Evolutionary conservation across 1,284 basidiomycete species (phyloP).

Genomic region (Ustilago shanxiensis): DNA sequence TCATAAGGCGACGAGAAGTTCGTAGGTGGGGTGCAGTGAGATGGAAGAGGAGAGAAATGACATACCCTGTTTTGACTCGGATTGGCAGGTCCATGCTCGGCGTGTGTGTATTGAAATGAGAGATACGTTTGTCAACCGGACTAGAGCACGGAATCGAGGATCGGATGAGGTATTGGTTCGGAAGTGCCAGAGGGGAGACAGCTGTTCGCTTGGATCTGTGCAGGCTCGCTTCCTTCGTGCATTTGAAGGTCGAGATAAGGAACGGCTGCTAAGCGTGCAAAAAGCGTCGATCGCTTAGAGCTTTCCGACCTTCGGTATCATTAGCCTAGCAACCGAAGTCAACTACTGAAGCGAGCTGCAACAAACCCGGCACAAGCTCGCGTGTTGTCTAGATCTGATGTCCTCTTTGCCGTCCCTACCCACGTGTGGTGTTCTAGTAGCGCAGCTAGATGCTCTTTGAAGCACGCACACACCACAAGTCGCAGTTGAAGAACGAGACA

Average conservation of each 20-base stretch:
- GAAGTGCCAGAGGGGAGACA: too few relatives aligned
- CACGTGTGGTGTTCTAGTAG: too few relatives aligned
- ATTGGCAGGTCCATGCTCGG: background rate
- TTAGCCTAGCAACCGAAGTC: background rate
- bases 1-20: slow-evolving; percentile 36
- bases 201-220: too few relatives aligned
- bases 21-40: background rate
- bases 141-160: too few relatives aligned
- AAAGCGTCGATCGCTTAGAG: background rate
- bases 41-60: background rate
- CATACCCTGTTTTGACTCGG: slow-evolving; percentile 8
- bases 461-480: background rate
- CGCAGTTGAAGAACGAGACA: background rate
- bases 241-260: background rate
- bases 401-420: background rate
- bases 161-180: too few relatives aligned
- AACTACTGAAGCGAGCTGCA: slow-evolving; percentile 1
- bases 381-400: background rate
- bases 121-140: background rate
- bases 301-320: background rate
- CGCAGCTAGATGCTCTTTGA: too few relatives aligned
- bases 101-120: background rate
- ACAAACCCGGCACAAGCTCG: background rate
- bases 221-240: too few relatives aligned
- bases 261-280: background rate